Evolutionary conservation across 2,329 filamentous ascomycete genomes (phyloP).

Genomic region (Macrophomina tecta): DNA sequence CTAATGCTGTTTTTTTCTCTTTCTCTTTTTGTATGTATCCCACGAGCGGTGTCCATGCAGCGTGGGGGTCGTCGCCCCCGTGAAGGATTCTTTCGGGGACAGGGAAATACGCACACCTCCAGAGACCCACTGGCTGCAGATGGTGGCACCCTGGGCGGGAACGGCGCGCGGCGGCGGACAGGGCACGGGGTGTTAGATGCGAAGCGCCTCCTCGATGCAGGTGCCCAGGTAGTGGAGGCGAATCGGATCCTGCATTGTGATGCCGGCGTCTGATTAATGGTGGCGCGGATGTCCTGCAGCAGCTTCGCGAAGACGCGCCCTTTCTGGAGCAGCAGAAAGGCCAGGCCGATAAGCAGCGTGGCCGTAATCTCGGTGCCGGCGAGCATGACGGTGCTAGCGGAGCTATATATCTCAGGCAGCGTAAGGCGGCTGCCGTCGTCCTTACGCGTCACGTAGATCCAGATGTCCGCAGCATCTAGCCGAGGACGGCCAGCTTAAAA

Average conservation of each 20-base stretch:
- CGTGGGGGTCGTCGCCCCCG: too few species aligned
- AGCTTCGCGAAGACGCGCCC: neutral
- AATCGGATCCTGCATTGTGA: neutral
- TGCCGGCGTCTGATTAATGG: neutral
- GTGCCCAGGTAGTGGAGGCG: neutral
- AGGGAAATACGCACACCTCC: constrained; percentile 33
- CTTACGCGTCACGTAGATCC: neutral
- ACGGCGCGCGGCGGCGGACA: constrained; percentile 41
- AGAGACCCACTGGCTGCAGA: constrained; percentile 46
- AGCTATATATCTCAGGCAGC: neutral
- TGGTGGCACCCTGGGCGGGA: constrained; percentile 42
- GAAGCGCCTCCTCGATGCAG: constrained; percentile 49
- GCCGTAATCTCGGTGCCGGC: constrained; percentile 51
- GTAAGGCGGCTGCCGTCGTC: neutral
- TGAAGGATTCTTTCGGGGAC: too few species aligned
- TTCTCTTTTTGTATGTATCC: too few species aligned
- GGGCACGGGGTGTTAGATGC: constrained; percentile 50
- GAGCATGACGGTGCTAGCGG: constrained; percentile 31
- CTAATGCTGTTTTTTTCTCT: too few species aligned
- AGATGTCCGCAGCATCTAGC: neutral
- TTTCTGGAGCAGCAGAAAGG: constrained; percentile 42
- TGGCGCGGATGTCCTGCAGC: too few species aligned
- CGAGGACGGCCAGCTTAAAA: neutral
- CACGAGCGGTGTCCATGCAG: too few species aligned
- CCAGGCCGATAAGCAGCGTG: constrained; percentile 44